Percentiles rank a stretch among this genome's conserved stretches.
Conservation (phyloP, 257 asterid genomes). For the Nicotiana tomentosiformis region DNA sequence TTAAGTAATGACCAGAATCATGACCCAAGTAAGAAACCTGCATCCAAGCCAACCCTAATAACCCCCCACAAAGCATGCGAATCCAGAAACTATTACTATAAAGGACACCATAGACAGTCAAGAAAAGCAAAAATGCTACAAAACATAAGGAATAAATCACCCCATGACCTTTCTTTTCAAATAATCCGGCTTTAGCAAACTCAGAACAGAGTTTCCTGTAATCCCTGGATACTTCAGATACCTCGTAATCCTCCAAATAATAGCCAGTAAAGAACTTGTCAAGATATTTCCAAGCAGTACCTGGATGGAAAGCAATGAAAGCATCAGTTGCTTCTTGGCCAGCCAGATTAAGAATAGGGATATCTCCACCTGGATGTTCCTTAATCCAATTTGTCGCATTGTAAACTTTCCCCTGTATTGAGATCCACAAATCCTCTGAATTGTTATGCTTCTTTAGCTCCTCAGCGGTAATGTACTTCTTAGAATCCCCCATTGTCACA, state of each 20-base stretch:
- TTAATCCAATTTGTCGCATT: conserved; percentile 36
- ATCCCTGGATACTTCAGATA: conserved; percentile 42
- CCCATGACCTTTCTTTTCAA: conserved; percentile 41
- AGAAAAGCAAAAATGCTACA: conserved; percentile 13
- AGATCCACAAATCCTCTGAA: conserved; percentile 33
- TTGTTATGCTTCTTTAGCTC: conserved; percentile 35
- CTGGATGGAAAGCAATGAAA: conserved; percentile 47
- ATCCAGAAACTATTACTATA: conserved; percentile 20
- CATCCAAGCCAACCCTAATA: conserved; percentile 40
- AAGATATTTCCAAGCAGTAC: conserved; percentile 39
- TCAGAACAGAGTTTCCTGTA: conserved; percentile 29
- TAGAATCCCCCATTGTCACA: not conserved
- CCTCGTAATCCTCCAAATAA: conserved; percentile 30
- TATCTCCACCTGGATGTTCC: conserved; percentile 45
- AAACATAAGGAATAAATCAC: conserved; percentile 23
- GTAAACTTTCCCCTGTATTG: conserved; percentile 37
- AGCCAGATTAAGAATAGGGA: conserved; percentile 27
- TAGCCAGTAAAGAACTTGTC: conserved; percentile 36
- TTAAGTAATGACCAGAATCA: conserved; percentile 84
- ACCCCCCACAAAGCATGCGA: conserved; percentile 30
- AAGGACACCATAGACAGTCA: conserved; percentile 29
- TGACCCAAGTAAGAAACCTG: conserved; percentile 71
- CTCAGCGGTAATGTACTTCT: conserved; percentile 27
- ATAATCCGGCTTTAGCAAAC: conserved; percentile 34
- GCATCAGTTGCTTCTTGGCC: conserved; percentile 51